phyloP scores from a whole-genome alignment of 2,329 filamentous ascomycete species.

The Ophiostoma ulmi region DNA sequence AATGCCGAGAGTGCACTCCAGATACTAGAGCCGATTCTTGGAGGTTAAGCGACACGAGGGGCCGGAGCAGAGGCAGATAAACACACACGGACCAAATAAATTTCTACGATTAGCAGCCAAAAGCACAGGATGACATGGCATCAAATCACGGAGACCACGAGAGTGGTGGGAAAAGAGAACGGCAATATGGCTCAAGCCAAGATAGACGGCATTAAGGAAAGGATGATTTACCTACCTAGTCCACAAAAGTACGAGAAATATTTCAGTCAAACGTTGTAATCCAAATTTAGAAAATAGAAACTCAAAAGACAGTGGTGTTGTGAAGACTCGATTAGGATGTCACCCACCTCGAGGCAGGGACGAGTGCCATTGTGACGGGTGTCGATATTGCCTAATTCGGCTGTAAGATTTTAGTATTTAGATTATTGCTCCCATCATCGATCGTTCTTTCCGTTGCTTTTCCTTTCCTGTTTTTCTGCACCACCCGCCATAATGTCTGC shows the following conservation, averaged over 20 bases:
- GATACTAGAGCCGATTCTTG: constrained; percentile 55
- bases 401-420: not conserved
- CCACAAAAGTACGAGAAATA: too few species aligned
- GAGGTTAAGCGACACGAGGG: not conserved
- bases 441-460: not conserved
- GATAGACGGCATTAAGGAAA: not conserved
- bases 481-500: not conserved
- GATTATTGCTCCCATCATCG: not conserved
- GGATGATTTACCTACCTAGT: not conserved
- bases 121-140: not conserved
- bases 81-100: not conserved
- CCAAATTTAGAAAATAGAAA: not conserved
- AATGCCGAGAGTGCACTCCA: constrained; percentile 69
- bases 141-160: not conserved
- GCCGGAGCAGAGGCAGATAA: not conserved
- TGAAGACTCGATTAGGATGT: not conserved
- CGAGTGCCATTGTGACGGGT: too few species aligned
- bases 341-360: not conserved
- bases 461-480: not conserved
- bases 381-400: not conserved
- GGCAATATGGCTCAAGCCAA: not conserved
- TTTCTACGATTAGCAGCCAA: not conserved
- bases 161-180: not conserved
- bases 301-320: not conserved
- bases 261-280: not conserved